Evolutionary conservation across 73 alveolate species (phyloP).

Genomic region (Blepharisma japonicum): DNA sequence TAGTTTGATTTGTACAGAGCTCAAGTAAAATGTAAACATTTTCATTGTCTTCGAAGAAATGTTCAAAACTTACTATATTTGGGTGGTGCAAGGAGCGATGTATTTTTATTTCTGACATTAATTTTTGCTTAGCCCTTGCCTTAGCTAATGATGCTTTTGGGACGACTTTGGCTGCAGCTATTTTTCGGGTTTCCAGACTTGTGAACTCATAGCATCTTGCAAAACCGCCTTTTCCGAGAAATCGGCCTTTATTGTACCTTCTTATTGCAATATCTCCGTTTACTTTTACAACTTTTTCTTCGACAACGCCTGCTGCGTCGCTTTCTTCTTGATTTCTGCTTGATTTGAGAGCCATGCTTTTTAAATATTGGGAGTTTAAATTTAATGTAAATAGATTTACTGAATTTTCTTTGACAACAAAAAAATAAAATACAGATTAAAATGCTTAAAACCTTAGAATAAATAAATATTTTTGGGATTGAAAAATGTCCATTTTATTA

Average conservation of each 20-base stretch:
- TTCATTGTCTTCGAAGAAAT: constrained; percentile 92
- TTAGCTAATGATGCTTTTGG: constrained; percentile 84
- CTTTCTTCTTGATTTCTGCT: no score
- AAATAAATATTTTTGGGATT: no score
- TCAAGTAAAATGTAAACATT: constrained; percentile 87
- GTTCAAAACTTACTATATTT: constrained; percentile 90
- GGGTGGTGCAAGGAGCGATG: constrained; percentile 91
- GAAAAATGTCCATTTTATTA: no score
- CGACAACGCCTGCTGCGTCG: constrained; percentile 40
- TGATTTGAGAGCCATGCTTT: no score
- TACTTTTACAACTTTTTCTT: constrained; percentile 57
- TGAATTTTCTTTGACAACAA: no score
- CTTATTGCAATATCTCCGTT: constrained; percentile 67
- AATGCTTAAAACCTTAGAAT: no score
- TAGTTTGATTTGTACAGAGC: constrained; percentile 82
- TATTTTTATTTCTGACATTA: constrained; percentile 90
- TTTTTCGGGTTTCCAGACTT: constrained; percentile 67
- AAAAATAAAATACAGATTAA: no score
- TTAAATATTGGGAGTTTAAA: no score
- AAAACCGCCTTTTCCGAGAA: constrained; percentile 96
- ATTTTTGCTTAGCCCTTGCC: constrained; percentile 91
- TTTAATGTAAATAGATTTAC: no score
- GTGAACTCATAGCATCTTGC: constrained; percentile 93
- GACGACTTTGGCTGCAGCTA: constrained; percentile 88
- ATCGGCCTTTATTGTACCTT: constrained; percentile 75